phyloP scores from a whole-genome alignment of 2,329 filamentous ascomycete species.

The Pseudogymnoascus sp. region DNA sequence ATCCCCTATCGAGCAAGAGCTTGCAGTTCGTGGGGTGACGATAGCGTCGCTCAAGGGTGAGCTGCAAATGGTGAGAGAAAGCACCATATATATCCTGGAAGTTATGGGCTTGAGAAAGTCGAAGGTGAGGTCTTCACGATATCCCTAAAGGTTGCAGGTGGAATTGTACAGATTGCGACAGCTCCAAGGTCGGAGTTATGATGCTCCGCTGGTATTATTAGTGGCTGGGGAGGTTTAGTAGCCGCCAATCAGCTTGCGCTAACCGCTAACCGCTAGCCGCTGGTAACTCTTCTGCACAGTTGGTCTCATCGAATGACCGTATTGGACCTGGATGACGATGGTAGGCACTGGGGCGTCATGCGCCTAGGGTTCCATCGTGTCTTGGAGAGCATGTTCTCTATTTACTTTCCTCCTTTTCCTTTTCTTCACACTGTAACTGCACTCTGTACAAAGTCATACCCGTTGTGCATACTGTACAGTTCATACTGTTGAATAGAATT shows the following conservation, averaged over 20 bases:
- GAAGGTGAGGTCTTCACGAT: constrained; percentile 8
- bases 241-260: neutral
- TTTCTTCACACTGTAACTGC: neutral
- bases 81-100: constrained; percentile 28
- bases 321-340: constrained; percentile 3
- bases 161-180: constrained; percentile 9
- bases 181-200: neutral
- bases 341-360: neutral
- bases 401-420: neutral
- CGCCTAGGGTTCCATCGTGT: neutral
- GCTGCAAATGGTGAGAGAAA: constrained; percentile 21
- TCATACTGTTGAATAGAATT: neutral
- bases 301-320: neutral
- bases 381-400: neutral
- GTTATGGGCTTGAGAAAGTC: constrained; percentile 4
- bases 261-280: constrained; percentile 1
- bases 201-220: neutral
- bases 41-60: constrained; percentile 26
- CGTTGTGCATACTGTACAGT: neutral
- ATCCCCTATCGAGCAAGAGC: constrained; percentile 7
- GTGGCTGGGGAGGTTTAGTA: neutral
- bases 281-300: neutral
- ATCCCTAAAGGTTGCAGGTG: constrained; percentile 5
- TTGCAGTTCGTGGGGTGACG: constrained; percentile 8
- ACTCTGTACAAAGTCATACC: neutral